Base-by-base conservation (phyloP, 1,139 yeast species). In the Candida tunisiensis region DNA sequence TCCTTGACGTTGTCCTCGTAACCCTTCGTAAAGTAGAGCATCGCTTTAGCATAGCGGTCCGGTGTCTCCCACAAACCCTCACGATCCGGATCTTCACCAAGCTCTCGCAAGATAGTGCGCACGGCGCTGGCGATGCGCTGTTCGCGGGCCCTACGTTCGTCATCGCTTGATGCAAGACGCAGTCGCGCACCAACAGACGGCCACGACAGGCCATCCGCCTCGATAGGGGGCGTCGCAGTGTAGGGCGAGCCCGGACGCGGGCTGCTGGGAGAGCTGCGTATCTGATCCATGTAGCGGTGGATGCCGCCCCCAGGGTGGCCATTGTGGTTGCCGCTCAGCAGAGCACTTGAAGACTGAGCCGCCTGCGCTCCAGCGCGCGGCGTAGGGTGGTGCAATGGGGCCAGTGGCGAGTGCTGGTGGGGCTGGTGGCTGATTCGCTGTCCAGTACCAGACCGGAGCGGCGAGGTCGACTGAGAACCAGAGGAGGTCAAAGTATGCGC, bases 11-110 rank as follows among this genome's bases (percentile, higher is more conserved):
- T 83, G 40, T 85, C 93, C 53, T 85, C 94, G 50, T 88, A 88
- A 8, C 99, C 99, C 48, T 83, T 80, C 14, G 99, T 88, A 60
- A 91, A 83, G 44, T 60, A 88, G 28, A 88, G 62, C 93, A 88
- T 82, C 14, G 99, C 98, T 36, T 92, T 65, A 2, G 99, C 98
- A 49, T 83, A 88, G 39, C 99, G 58, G 45, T 82, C 91, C 1
- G 99, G 99, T 0, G 99, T 88, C 45, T 85, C 94, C 43, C 78
- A 52, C 19, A 88, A 56, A 1, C 99, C 99, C 47, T 85, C 94
- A 40, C 99, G 63, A 16, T 62, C 60, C 1, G 75, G 72, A 45
- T 91, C 95, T 51, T 88, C 99, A 20, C 99, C 99, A 25, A 91
- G 58, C 47, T 88, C 96, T 5, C 63, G 54, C 38, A 88, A 59